Conservation (phyloP, 139 green algal genomes). For the Axilococcus clingmanii region DNA sequence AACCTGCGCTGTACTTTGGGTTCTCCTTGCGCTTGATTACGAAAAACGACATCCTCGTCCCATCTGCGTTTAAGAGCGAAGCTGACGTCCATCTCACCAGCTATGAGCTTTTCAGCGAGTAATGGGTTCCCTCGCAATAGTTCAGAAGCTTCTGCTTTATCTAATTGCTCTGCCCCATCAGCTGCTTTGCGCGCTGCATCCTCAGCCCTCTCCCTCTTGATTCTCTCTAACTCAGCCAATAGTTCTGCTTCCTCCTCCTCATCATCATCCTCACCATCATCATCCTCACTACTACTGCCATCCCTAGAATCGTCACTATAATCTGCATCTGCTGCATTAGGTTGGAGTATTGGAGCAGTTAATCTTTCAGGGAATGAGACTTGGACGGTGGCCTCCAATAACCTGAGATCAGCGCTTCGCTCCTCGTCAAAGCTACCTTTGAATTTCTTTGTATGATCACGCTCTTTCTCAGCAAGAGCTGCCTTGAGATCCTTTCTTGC, state of each 20-base stretch:
- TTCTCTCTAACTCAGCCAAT: slow-evolving; percentile 86
- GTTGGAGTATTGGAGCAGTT: slow-evolving; percentile 50
- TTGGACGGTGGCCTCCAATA: slow-evolving; percentile 48
- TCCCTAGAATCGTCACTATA: slow-evolving; percentile 11
- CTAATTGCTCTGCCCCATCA: slow-evolving; percentile 32
- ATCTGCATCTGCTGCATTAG: slow-evolving; percentile 45
- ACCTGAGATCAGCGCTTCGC: slow-evolving; percentile 56
- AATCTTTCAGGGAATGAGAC: not conserved
- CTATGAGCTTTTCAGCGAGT: slow-evolving; percentile 35
- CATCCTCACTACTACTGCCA: slow-evolving; percentile 34
- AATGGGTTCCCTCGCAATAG: slow-evolving; percentile 86
- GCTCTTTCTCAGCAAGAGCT: slow-evolving; percentile 70
- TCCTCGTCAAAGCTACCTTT: slow-evolving; percentile 50
- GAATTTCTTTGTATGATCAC: slow-evolving; percentile 57
- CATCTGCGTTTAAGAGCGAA: slow-evolving; percentile 69
- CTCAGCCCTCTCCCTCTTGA: slow-evolving; percentile 80
- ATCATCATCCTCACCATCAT: slow-evolving; percentile 37
- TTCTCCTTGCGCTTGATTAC: slow-evolving; percentile 80
- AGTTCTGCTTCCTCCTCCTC: slow-evolving; percentile 91
- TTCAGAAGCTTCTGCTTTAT: slow-evolving; percentile 58
- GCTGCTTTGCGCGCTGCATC: slow-evolving; percentile 55
- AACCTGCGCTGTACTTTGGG: slow-evolving; percentile 86
- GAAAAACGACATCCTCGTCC: slow-evolving; percentile 99
- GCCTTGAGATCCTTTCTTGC: slow-evolving; percentile 40
- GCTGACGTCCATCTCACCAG: slow-evolving; percentile 5